phyloP scores from a whole-genome alignment of 768 basidiomycete species.

The Boletus vermiculosoides region DNA sequence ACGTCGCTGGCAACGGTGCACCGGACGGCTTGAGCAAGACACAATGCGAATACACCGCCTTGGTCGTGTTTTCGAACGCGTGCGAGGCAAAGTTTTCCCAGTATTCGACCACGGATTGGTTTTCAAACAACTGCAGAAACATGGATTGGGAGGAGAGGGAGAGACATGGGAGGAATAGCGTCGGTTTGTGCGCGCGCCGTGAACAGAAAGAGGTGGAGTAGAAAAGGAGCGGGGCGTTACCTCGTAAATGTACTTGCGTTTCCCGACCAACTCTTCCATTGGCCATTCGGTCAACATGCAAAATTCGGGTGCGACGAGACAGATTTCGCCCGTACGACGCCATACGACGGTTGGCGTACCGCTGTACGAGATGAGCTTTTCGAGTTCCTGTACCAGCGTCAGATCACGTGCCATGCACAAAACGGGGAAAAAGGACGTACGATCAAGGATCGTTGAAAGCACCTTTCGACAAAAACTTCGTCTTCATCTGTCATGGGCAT shows the following conservation, averaged over 20 bases:
- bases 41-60: slow-evolving; percentile 91
- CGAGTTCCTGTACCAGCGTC: slow-evolving; percentile 68
- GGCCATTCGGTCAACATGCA: slow-evolving; percentile 92
- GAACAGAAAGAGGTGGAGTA: slow-evolving; percentile 18
- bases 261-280: slow-evolving; percentile 71
- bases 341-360: slow-evolving; percentile 98
- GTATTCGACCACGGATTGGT: slow-evolving; percentile 91
- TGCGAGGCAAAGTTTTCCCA: slow-evolving; percentile 97
- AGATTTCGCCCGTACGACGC: slow-evolving; percentile 97
- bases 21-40: slow-evolving; percentile 84
- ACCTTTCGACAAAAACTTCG: slow-evolving; percentile 94
- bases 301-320: slow-evolving; percentile 95
- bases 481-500: slow-evolving; percentile 97
- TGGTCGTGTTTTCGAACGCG: slow-evolving; percentile 96
- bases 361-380: slow-evolving; percentile 95
- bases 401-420: background rate
- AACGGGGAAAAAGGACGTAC: slow-evolving; percentile 41
- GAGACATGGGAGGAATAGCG: background rate
- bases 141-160: background rate
- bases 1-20: slow-evolving; percentile 84
- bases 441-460: slow-evolving; percentile 89
- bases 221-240: slow-evolving; percentile 26
- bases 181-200: slow-evolving; percentile 12
- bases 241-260: slow-evolving; percentile 47
- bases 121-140: slow-evolving; percentile 76